A percentile compares a stretch with the other conserved stretches of the same genome.
phyloP scores from a whole-genome alignment of 1,284 basidiomycete genomes.

The Lignosus rhinocerotis region DNA sequence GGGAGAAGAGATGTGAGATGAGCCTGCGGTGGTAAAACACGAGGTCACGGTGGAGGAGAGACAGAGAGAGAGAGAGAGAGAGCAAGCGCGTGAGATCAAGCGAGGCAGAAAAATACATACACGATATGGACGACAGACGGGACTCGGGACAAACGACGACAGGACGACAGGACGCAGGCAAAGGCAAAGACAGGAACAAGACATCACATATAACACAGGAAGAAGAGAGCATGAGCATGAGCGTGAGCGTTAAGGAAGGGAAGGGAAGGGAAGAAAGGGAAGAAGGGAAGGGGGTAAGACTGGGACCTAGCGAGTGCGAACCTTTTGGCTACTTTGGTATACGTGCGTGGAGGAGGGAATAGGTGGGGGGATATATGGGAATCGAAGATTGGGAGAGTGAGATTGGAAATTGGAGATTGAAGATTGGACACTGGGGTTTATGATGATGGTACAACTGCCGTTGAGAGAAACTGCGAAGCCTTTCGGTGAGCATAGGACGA shows the following conservation, averaged over 20 bases:
- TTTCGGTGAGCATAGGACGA: background rate
- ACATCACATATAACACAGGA: too few species aligned
- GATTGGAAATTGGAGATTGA: background rate
- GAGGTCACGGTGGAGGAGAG: background rate
- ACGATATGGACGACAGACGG: background rate
- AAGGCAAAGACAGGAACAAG: background rate
- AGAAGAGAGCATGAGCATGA: too few species aligned
- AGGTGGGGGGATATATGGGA: too few species aligned
- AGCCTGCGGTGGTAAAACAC: too few species aligned
- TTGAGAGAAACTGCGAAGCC: background rate
- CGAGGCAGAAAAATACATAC: conserved; percentile 7
- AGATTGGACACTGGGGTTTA: background rate
- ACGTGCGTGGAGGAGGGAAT: too few species aligned
- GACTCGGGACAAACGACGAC: too few species aligned
- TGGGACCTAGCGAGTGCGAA: too few species aligned
- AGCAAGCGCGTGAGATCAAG: conserved; percentile 3
- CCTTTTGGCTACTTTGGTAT: background rate
- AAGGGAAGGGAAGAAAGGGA: too few species aligned
- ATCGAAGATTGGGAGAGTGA: too few species aligned
- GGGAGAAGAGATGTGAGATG: too few species aligned
- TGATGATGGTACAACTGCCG: background rate
- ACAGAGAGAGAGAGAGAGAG: background rate
- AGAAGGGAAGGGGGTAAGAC: too few species aligned
- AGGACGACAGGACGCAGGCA: conserved; percentile 4
- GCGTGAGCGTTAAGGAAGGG: too few species aligned